Evolutionary conservation across 2,329 filamentous ascomycete genomes (phyloP).

Genomic region (Lachnellula cervina): DNA sequence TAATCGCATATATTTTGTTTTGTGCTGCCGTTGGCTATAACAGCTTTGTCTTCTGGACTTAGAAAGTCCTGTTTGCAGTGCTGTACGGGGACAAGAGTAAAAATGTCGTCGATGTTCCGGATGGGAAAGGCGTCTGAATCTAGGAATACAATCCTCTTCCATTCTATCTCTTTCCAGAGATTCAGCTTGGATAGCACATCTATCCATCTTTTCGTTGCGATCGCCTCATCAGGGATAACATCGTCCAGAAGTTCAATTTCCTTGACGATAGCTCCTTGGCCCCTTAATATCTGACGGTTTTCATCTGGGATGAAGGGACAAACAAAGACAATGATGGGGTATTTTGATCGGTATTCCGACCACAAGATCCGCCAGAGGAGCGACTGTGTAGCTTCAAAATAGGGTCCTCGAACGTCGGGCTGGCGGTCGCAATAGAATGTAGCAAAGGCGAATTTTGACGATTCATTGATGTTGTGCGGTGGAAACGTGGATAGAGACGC

Average conservation of each 20-base stretch:
- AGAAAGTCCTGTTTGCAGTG: neutral
- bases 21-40: neutral
- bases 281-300: slow-evolving; percentile 6
- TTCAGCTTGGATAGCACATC: slow-evolving; percentile 16
- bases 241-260: slow-evolving; percentile 9
- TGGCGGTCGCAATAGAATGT: slow-evolving; percentile 12
- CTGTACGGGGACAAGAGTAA: slow-evolving; percentile 5
- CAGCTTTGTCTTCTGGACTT: slow-evolving; percentile 1
- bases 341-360: slow-evolving; percentile 5
- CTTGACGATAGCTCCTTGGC: slow-evolving; percentile 12
- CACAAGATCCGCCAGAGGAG: slow-evolving; percentile 15
- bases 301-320: slow-evolving; percentile 9
- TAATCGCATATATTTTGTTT: slow-evolving; percentile 7
- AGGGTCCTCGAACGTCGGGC: slow-evolving; percentile 9
- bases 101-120: slow-evolving; percentile 14
- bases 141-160: slow-evolving; percentile 6
- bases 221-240: slow-evolving; percentile 2
- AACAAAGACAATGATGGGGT: slow-evolving; percentile 16
- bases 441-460: slow-evolving; percentile 7
- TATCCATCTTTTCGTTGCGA: slow-evolving; percentile 8
- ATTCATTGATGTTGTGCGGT: slow-evolving; percentile 3
- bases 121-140: slow-evolving; percentile 16
- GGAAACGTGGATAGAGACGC: neutral
- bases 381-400: slow-evolving; percentile 14
- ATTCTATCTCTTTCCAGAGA: slow-evolving; percentile 14